These are phyloP conservation scores for Xerocomellus intermedius DNA, from an alignment of 768 basidiomycete species.

Conservation along the genomic window DNA sequence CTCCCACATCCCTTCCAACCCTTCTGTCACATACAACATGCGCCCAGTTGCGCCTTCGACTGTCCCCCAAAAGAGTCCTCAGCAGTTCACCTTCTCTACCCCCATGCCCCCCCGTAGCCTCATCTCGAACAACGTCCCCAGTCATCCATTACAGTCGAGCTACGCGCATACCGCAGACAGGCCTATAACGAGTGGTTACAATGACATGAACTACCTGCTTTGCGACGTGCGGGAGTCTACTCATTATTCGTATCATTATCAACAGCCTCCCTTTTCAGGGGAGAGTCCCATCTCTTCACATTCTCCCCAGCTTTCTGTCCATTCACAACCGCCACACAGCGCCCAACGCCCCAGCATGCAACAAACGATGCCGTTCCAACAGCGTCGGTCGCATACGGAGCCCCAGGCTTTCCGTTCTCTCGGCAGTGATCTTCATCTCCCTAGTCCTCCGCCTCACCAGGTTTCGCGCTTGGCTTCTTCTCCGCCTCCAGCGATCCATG, in stretches of 20 bases:
- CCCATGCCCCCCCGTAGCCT: slow-evolving; percentile 44
- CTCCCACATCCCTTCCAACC: slow-evolving; percentile 37
- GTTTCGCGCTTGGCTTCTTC: slow-evolving; percentile 45
- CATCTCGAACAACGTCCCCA: slow-evolving; percentile 43
- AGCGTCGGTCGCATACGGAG: slow-evolving; percentile 58
- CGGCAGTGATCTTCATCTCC: slow-evolving; percentile 49
- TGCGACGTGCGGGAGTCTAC: slow-evolving; percentile 48
- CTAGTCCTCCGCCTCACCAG: slow-evolving; percentile 42
- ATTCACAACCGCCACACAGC: slow-evolving; percentile 32
- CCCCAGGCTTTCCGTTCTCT: slow-evolving; percentile 51
- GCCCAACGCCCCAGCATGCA: slow-evolving; percentile 40
- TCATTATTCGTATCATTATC: slow-evolving; percentile 54
- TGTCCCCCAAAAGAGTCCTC: slow-evolving; percentile 43
- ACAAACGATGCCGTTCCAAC: slow-evolving; percentile 50
- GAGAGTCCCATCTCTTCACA: slow-evolving; percentile 43
- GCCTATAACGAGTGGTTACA: slow-evolving; percentile 46
- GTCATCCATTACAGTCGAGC: slow-evolving; percentile 33
- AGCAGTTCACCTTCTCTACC: slow-evolving; percentile 43
- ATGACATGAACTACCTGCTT: slow-evolving; percentile 44
- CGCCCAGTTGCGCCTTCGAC: slow-evolving; percentile 45
- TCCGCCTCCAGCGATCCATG: slow-evolving; percentile 37
- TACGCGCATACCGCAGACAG: slow-evolving; percentile 54
- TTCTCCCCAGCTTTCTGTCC: slow-evolving; percentile 41
- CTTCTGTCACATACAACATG: slow-evolving; percentile 46
- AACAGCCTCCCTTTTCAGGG: slow-evolving; percentile 46